phyloP scores from a whole-genome alignment of 2,329 filamentous ascomycete species.

The Venturia nashicola region DNA sequence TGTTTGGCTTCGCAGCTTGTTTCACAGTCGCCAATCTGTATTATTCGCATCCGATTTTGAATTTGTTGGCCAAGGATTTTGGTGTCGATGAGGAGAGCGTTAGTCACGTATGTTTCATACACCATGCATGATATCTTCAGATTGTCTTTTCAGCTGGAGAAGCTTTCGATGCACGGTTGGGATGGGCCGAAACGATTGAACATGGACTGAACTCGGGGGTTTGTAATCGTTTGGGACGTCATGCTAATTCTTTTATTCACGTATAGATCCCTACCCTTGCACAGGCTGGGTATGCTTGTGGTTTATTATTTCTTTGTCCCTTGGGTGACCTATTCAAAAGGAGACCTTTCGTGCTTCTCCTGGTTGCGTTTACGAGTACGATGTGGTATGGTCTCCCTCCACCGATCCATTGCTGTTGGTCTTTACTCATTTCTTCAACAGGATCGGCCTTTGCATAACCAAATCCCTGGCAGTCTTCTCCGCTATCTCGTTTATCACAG shows the following conservation, averaged over 20 bases:
- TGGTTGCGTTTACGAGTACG: constrained; percentile 57
- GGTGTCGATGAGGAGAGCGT: constrained; percentile 56
- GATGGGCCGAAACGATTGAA: too few relatives aligned
- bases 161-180: too few relatives aligned
- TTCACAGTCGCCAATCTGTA: constrained; percentile 73
- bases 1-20: constrained; percentile 54
- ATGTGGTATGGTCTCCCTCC: constrained; percentile 39
- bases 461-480: constrained; percentile 51
- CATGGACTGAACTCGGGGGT: too few relatives aligned
- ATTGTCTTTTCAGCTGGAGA: too few relatives aligned
- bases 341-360: constrained; percentile 53
- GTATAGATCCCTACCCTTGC: constrained; percentile 55
- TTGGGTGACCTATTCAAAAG: constrained; percentile 58
- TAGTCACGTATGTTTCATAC: constrained; percentile 23
- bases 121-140: too few relatives aligned
- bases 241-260: not conserved
- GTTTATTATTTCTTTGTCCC: constrained; percentile 63
- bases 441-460: constrained; percentile 62
- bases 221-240: not conserved
- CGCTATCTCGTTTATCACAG: constrained; percentile 58
- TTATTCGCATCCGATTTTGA: constrained; percentile 69
- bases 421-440: constrained; percentile 18
- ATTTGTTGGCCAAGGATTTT: constrained; percentile 61
- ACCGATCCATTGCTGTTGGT: not conserved
- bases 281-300: constrained; percentile 67